Percentiles rank a stretch among this genome's conserved stretches.
phyloP scores from a whole-genome alignment of 129 eudicot species.

The Ambrosia trifida region DNA sequence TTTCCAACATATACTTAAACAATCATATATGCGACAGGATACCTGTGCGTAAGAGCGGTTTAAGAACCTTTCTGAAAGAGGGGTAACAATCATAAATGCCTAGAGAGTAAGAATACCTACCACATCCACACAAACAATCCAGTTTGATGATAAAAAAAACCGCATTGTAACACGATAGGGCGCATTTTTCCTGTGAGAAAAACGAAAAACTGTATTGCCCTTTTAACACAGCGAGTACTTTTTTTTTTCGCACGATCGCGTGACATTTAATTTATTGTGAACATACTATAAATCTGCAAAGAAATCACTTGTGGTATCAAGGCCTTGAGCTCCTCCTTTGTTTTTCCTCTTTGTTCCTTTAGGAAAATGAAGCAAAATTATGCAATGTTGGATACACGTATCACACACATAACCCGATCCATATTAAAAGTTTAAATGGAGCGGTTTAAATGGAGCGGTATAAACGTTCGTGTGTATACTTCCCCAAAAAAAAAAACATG shows the following conservation, averaged over 20 bases:
- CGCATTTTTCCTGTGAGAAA: not conserved
- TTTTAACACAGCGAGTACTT: not conserved
- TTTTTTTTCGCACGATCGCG: not conserved
- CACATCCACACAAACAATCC: not conserved
- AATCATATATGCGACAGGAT: too few species aligned
- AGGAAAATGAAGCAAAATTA: conserved; percentile 8
- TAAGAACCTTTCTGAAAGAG: too few species aligned
- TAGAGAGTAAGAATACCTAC: too few species aligned
- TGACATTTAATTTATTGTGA: not conserved
- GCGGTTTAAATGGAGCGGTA: too few species aligned
- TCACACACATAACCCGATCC: too few species aligned
- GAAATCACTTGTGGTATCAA: conserved; percentile 51
- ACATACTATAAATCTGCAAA: conserved; percentile 62
- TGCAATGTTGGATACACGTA: not conserved
- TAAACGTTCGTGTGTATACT: too few species aligned
- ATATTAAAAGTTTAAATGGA: not conserved
- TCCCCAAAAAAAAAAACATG: not conserved
- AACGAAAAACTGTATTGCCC: not conserved
- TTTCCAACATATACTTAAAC: too few species aligned
- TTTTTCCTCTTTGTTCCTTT: conserved; percentile 76
- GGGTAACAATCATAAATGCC: too few species aligned
- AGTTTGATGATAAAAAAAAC: not conserved
- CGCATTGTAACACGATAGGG: not conserved
- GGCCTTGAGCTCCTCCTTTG: conserved; percentile 41
- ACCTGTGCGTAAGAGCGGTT: too few species aligned